Conservation (phyloP, 2,329 filamentous ascomycete genomes). For the Cercospora zeae-maydis region DNA sequence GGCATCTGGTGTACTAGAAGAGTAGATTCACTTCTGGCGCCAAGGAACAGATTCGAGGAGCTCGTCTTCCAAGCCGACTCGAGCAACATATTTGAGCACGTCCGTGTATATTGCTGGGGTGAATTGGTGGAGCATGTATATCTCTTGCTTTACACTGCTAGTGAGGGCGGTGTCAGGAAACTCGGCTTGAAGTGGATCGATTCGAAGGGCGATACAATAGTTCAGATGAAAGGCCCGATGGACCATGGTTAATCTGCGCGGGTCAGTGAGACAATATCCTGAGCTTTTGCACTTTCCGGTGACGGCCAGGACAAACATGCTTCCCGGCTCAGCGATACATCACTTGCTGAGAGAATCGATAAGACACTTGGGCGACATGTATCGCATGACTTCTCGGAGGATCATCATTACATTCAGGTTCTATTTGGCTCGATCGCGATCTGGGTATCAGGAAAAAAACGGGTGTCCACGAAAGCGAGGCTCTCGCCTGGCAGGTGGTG, state of each 20-base stretch:
- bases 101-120: constrained; percentile 77
- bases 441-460: not conserved
- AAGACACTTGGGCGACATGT: not conserved
- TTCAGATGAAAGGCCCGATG: constrained; percentile 45
- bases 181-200: constrained; percentile 65
- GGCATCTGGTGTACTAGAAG: constrained; percentile 56
- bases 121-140: constrained; percentile 69
- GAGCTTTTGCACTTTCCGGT: not conserved
- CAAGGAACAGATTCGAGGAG: not conserved
- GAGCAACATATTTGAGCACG: constrained; percentile 28
- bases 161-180: constrained; percentile 57
- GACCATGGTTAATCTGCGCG: not conserved
- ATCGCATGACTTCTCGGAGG: not conserved
- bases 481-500: too few species aligned
- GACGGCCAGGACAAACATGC: not conserved
- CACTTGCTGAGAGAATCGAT: not conserved
- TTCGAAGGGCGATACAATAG: constrained; percentile 54
- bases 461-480: not conserved
- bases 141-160: constrained; percentile 69
- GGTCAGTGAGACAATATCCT: not conserved
- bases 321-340: not conserved
- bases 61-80: not conserved
- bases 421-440: not conserved
- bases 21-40: constrained; percentile 13
- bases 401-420: not conserved